Evolutionary conservation across 2,329 filamentous ascomycete genomes (phyloP), one percentile per base, ranked within the genome.

Genomic region (Botrytis byssoidea): DNA sequence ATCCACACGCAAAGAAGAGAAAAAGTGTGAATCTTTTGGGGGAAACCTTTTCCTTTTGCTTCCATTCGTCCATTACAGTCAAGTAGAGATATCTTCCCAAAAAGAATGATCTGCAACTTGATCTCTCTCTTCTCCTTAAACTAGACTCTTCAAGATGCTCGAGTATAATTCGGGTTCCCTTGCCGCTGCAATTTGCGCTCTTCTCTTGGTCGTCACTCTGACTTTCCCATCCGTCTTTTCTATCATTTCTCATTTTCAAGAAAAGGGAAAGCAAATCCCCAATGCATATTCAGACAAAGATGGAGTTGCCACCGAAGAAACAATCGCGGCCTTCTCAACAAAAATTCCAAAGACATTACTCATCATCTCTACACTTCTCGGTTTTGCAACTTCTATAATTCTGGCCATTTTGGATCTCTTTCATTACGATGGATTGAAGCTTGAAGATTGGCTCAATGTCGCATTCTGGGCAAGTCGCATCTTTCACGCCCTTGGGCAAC

Each of bases 231-330:
- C 83, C 59, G 48, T 84, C 35, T 74, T 80, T 55, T 80, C 81
- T 61, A 77, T 83, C 51, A 51, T 81, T 64, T 76, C 77, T 46
- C 84, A 85, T 77, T 76, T 77, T 81, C 74, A 77, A 79, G 57
- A 66, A 63, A 65, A 80, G 74, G 66, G 48, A 18, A 78, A 77
- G 81, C 57, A 77, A 67, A 75, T 79, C 81, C 74, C 79, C 59
- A 82, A 86, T 18, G 83, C 85, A 20, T 94, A 94, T 79, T 84
- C 90, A 77, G 92, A 95, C 79, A 83, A 86, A 75, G 92, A 95
- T 82, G 92, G 92, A 67, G 85, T 87, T 76, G 91, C 90, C 46
- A 91, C 89, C 0, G 85, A 88, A 59, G 89, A 91, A 79, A 89
- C 90, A 1, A 80, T 89, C 70, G 85, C 86, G 35, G 85, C 85